phyloP scores from a whole-genome alignment of 2,329 filamentous ascomycete genomes.

The Fonsecaea pedrosoi region DNA sequence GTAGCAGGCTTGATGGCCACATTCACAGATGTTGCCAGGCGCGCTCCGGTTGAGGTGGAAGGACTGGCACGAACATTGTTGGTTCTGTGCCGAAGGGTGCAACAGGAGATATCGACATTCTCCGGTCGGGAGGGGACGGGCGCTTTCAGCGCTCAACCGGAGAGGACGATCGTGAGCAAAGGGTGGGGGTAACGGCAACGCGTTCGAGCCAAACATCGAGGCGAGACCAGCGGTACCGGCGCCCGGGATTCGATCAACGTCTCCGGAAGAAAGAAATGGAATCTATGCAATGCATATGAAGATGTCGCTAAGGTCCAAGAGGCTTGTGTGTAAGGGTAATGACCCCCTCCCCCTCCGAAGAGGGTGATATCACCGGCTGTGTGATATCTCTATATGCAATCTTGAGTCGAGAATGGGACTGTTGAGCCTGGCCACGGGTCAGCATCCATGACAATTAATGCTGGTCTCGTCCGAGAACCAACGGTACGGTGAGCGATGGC shows the following conservation, averaged over 20 bases:
- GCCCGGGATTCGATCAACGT: conserved; percentile 13
- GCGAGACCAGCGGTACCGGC: conserved; percentile 15
- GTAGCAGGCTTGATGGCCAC: conserved; percentile 57
- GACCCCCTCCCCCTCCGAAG: conserved; percentile 20
- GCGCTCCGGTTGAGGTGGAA: conserved; percentile 47
- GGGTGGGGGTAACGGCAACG: conserved; percentile 34
- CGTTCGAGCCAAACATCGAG: conserved; percentile 41
- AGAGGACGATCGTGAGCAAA: conserved; percentile 38
- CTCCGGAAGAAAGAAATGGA: conserved; percentile 8
- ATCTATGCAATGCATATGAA: conserved; percentile 22
- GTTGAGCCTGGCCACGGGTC: conserved; percentile 27
- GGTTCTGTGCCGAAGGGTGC: conserved; percentile 40
- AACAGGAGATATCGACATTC: conserved; percentile 44
- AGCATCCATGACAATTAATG: conserved; percentile 26
- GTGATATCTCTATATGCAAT: conserved; percentile 20
- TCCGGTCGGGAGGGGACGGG: conserved; percentile 42
- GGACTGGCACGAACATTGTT: conserved; percentile 54
- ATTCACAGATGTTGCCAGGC: conserved; percentile 53
- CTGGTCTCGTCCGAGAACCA: not conserved
- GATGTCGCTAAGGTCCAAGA: conserved; percentile 21
- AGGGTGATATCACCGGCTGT: conserved; percentile 26
- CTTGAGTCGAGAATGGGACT: conserved; percentile 15
- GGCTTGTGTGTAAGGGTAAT: conserved; percentile 9
- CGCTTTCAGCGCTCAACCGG: conserved; percentile 36
- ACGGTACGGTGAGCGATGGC: conserved; percentile 32